Base-by-base conservation (phyloP, 116 monocot genomes). In the Dioscorea cayenensis region DNA sequence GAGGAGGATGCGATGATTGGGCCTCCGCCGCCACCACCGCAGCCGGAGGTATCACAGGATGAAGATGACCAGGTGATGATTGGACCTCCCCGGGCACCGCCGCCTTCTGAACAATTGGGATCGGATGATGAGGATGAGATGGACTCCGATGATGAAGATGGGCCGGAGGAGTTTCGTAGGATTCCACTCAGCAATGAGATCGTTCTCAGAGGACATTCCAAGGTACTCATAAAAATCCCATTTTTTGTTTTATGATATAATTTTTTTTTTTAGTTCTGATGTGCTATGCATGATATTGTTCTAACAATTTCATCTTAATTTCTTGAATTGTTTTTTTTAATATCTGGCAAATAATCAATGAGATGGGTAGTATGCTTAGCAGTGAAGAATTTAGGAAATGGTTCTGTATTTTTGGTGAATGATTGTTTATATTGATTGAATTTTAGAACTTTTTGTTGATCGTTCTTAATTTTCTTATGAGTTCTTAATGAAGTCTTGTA, bases 181-280 rank as follows among this genome's bases (percentile, higher is more conserved):
- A 86, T 93, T 68, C 97, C 97, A 48, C 63, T 89, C 64, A 90
- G 84, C 60, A 97, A 97, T 49, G 97, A 97, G 76, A 86, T 97
- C 17, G 90, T 89, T 23, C 88, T 97, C 49, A 81, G 71, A 71
- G 97, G 97, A 35, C 97, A 97, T 72, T 74, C 90, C 2, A 97
- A 88, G 97, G 97, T 89, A 79, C 12, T 43, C 27, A 14, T 49
- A 48, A 48, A 22, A 9, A 50, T 12, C 23, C 20, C 48, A 62
- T 28, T 3, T 22, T 20, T 32, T 32, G 0, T 32, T 2, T 4
- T 0, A 62, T 23, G 4, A 20, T 21, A 20, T 5, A 62, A 2
- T 0, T 17, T 59, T 59, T 19, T 0, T 12, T 27, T 23, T 18
- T 62, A 9, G 7, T 43, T 6, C 11, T 12, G 12, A 43, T 43